Conservation (phyloP, 1,139 yeast genomes). For the Zygoascus sp. region DNA sequence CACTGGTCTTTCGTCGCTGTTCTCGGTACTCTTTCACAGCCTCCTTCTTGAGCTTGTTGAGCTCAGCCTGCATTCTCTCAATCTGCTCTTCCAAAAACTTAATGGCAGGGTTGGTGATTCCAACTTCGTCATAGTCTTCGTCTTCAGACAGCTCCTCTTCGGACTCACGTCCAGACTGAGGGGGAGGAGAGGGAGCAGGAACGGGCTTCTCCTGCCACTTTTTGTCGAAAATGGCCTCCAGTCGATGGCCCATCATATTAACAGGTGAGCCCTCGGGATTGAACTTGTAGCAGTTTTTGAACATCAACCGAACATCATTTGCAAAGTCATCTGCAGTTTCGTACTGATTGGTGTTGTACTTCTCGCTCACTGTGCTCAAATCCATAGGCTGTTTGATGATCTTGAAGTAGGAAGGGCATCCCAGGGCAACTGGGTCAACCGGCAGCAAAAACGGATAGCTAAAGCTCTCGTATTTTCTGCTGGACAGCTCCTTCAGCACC, state of each 20-base stretch:
- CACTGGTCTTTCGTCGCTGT: slow-evolving; percentile 28
- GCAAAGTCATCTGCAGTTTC: slow-evolving; percentile 88
- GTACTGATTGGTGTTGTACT: slow-evolving; percentile 79
- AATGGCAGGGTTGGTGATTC: slow-evolving; percentile 81
- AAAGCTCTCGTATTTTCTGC: slow-evolving; percentile 78
- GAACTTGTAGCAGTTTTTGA: slow-evolving; percentile 82
- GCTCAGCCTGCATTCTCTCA: slow-evolving; percentile 77
- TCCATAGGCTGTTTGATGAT: slow-evolving; percentile 94
- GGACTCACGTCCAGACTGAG: slow-evolving; percentile 38
- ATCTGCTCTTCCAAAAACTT: slow-evolving; percentile 83
- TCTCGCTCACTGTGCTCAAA: slow-evolving; percentile 75
- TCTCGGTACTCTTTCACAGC: slow-evolving; percentile 50
- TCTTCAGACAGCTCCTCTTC: slow-evolving; percentile 52
- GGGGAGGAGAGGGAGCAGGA: slow-evolving; percentile 59
- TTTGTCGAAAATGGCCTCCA: slow-evolving; percentile 80
- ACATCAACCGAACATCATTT: slow-evolving; percentile 73
- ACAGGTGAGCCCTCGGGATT: slow-evolving; percentile 97
- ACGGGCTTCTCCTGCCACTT: slow-evolving; percentile 90
- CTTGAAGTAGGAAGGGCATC: slow-evolving; percentile 84
- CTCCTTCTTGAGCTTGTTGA: slow-evolving; percentile 74
- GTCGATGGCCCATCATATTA: slow-evolving; percentile 87
- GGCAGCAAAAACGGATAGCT: slow-evolving; percentile 91
- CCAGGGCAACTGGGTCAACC: slow-evolving; percentile 91
- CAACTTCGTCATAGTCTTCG: slow-evolving; percentile 61
- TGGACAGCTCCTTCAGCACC: slow-evolving; percentile 72